Conservation (phyloP, 257 asterid species). For the Parsonsia alboflavescens region DNA sequence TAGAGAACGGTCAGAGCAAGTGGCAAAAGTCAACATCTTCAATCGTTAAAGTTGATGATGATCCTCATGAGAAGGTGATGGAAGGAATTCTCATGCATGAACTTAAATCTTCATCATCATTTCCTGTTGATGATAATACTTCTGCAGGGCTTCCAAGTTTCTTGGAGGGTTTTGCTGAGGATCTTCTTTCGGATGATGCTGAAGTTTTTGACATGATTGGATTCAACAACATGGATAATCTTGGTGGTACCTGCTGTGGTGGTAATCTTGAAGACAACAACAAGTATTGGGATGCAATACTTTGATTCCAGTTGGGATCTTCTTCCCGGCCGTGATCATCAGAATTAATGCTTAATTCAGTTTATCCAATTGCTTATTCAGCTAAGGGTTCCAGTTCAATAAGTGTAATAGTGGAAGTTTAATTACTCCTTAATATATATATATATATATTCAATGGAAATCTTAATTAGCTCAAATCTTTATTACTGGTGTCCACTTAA, state of each 20-base stretch:
- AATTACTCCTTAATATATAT: too few relatives aligned
- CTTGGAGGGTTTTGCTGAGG: neutral
- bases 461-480: too few relatives aligned
- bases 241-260: neutral
- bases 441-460: too few relatives aligned
- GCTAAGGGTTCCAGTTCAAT: neutral
- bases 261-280: constrained; percentile 23
- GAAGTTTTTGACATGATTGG: neutral
- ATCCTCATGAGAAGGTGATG: too few relatives aligned
- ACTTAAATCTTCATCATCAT: neutral
- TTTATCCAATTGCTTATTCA: neutral
- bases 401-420: too few relatives aligned
- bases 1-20: neutral
- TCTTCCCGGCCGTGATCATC: too few relatives aligned
- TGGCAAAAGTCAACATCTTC: neutral
- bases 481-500: too few relatives aligned
- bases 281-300: constrained; percentile 21
- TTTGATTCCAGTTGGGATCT: neutral
- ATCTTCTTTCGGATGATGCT: neutral
- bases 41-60: neutral
- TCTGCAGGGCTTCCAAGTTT: constrained; percentile 5
- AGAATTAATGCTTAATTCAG: too few relatives aligned
- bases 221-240: neutral
- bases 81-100: neutral
- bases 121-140: neutral